These are phyloP conservation scores for Trichaptum fuscoviolaceum DNA, from an alignment of 768 basidiomycete genomes.

Conservation along the genomic window DNA sequence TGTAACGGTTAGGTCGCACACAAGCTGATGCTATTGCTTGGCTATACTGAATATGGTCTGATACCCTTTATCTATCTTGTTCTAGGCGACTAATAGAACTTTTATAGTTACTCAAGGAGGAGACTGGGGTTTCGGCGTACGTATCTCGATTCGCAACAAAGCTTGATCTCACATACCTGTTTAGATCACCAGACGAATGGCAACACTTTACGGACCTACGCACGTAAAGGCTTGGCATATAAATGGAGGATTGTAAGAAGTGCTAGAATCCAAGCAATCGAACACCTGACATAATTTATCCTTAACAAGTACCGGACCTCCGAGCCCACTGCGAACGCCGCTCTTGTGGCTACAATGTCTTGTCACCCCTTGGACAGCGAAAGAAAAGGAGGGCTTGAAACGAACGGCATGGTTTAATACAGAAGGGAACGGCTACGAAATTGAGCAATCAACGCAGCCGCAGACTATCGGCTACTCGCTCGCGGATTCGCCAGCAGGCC, in stretches of 20 bases:
- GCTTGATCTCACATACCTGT: neutral
- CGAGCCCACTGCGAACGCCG: constrained; percentile 20
- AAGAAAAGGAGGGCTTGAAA: constrained; percentile 28
- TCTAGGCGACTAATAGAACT: neutral
- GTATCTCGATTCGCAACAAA: constrained; percentile 6
- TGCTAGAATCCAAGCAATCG: neutral
- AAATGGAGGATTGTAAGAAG: constrained; percentile 37
- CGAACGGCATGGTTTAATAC: constrained; percentile 18
- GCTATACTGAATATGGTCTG: constrained; percentile 46
- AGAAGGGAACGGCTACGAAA: constrained; percentile 33
- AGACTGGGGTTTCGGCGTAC: constrained; percentile 40
- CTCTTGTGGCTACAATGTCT: constrained; percentile 23
- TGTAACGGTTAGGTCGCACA: constrained; percentile 29
- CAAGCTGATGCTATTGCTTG: constrained; percentile 44
- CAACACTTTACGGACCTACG: constrained; percentile 31
- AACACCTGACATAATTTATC: constrained; percentile 18
- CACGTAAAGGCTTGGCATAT: constrained; percentile 49
- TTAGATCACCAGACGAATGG: constrained; percentile 33
- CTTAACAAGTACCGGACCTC: constrained; percentile 18
- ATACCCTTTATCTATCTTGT: constrained; percentile 1
- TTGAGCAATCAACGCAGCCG: constrained; percentile 38
- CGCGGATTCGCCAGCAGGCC: constrained; percentile 51
- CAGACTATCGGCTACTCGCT: constrained; percentile 51
- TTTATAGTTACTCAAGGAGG: constrained; percentile 42
- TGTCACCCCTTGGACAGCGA: constrained; percentile 22